phyloP scores from a whole-genome alignment of 192 early-diverging fungal genomes.

The Rhizophagus clarus region DNA sequence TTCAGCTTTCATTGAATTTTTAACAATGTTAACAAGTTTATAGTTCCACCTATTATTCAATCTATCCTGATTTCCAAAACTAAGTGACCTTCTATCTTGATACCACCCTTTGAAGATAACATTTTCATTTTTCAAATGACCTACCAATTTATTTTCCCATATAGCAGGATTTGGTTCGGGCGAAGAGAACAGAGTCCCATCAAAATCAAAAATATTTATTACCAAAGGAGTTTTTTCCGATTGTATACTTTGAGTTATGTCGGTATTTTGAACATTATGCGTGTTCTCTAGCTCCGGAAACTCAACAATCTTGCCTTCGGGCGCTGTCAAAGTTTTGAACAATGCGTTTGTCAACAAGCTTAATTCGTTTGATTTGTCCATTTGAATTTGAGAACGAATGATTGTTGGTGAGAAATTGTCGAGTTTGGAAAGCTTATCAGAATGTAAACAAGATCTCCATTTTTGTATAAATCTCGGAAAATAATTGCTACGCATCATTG shows the following conservation, averaged over 20 bases:
- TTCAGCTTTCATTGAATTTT: not conserved
- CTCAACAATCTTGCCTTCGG: too few relatives aligned
- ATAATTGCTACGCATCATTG: too few relatives aligned
- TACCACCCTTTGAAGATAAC: slow-evolving; percentile 7
- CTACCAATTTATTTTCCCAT: not conserved
- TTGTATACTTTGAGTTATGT: not conserved
- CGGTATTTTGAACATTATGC: too few relatives aligned
- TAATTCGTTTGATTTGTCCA: too few relatives aligned
- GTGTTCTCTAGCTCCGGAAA: too few relatives aligned
- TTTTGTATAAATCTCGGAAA: too few relatives aligned
- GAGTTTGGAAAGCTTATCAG: too few relatives aligned
- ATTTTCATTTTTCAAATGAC: not conserved
- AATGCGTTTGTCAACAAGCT: too few relatives aligned
- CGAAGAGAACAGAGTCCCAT: slow-evolving; percentile 11
- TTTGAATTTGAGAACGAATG: too few relatives aligned
- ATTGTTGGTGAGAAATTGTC: too few relatives aligned
- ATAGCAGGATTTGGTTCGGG: not conserved
- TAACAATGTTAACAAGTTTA: not conserved
- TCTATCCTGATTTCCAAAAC: not conserved
- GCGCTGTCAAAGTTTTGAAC: too few relatives aligned
- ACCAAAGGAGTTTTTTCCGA: not conserved
- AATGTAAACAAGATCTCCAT: too few relatives aligned
- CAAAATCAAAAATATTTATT: slow-evolving; percentile 16
- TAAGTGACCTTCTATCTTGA: not conserved
- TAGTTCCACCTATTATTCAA: slow-evolving; percentile 4